Evolutionary conservation across 140 eudicot genomes (phyloP).

Genomic region (Bidens hawaiensis): DNA sequence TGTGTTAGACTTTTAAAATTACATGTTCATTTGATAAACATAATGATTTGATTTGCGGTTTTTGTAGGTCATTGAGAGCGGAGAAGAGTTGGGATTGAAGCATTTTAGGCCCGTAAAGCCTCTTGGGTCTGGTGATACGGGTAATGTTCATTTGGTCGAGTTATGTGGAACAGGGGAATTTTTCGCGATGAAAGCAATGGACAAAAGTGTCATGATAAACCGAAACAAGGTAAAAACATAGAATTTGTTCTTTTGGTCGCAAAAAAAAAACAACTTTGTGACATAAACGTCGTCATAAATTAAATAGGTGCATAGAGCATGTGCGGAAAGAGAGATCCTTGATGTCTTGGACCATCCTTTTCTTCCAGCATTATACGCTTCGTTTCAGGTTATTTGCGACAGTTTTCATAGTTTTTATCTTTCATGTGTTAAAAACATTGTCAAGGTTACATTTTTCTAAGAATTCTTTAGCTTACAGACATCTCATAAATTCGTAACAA

Average conservation of each 20-base stretch:
- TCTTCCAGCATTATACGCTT: constrained; percentile 97
- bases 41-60: background rate
- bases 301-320: constrained; percentile 89
- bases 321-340: constrained; percentile 94
- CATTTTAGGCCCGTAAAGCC: constrained; percentile 95
- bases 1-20: background rate
- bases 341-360: constrained; percentile 95
- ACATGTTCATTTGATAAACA: background rate
- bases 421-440: background rate
- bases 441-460: background rate
- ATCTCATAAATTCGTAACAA: background rate
- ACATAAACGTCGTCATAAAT: background rate
- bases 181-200: constrained; percentile 99
- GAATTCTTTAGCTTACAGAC: background rate
- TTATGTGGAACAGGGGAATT: constrained; percentile 69
- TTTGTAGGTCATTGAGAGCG: constrained; percentile 66
- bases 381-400: constrained; percentile 73
- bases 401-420: background rate
- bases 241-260: background rate
- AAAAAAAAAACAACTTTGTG: background rate
- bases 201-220: constrained; percentile 85
- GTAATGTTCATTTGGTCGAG: constrained; percentile 97
- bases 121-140: constrained; percentile 92
- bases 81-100: constrained; percentile 76
- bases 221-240: constrained; percentile 69